Evolutionary conservation across 306 rosid species (phyloP).

Genomic region (Boehmeria nivea): DNA sequence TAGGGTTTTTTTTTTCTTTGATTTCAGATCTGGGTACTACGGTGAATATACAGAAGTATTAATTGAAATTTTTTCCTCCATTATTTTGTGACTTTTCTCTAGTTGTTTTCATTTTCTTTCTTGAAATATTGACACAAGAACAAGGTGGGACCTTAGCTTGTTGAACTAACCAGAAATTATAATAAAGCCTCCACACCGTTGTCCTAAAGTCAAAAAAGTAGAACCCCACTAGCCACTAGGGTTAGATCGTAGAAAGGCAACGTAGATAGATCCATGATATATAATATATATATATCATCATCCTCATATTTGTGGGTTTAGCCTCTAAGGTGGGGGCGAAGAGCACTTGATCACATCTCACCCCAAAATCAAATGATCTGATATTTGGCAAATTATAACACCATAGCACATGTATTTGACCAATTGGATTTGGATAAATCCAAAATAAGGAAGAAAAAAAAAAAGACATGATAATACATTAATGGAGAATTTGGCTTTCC

Average conservation of each 20-base stretch:
- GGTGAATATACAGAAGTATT: too few species aligned
- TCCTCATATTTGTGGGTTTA: background rate
- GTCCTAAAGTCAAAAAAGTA: background rate
- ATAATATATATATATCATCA: too few species aligned
- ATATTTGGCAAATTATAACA: too few species aligned
- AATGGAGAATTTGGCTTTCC: too few species aligned
- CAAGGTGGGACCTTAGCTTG: background rate
- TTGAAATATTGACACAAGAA: background rate
- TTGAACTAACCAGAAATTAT: background rate
- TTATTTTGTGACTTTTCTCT: too few species aligned
- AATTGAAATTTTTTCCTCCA: too few species aligned
- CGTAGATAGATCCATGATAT: background rate
- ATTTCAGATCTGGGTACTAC: too few species aligned
- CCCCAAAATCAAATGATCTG: background rate
- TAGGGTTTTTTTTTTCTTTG: background rate
- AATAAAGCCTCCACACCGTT: background rate
- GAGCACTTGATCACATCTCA: slow-evolving; percentile 14
- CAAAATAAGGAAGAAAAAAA: too few species aligned
- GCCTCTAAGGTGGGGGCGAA: background rate
- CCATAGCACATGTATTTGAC: too few species aligned
- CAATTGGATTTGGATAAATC: too few species aligned
- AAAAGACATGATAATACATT: too few species aligned
- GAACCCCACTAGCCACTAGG: background rate
- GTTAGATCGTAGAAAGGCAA: background rate
- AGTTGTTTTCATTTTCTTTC: too few species aligned